Evolutionary conservation across 768 basidiomycete species (phyloP), one percentile per base, ranked within the genome.

Genomic region (Agaricus blazei): DNA sequence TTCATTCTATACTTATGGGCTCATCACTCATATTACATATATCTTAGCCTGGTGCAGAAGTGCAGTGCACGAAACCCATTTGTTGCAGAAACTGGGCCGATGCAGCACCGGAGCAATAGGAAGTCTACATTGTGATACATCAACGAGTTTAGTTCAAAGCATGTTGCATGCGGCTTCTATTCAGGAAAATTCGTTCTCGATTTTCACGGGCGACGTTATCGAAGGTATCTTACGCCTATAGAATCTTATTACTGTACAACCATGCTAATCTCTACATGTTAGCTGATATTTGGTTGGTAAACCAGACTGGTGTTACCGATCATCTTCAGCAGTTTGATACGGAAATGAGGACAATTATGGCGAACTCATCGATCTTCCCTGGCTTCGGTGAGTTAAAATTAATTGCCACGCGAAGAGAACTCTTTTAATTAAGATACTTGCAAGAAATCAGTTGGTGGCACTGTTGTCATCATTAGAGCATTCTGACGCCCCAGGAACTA

Each of bases 171-270:
- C 74, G 14, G 72, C 79, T 9, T 67, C 76, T 37, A 51, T 62
- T 5, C 60, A 69, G 40, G 66, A 69, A 15, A 72, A 72, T 14
- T 63, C 65, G 8, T 84, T 83, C 63, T 74, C 79, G 4, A 76
- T 87, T 34, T 85, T 85, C 60, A 87, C 84, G 2, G 85, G 84
- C 5, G 84, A 85, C 62, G 79, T 84, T 5, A 75, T 84, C 4
- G 83, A 84, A 67, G 79, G 82, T 81, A 48, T 49, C 65, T 14
- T 12, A 41, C 28, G 8, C 19, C 29, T 36, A n/a, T 26, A 19
- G 40, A 4, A 38, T 31, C 15, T 12, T 0, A 27, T 1, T 19
- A 9, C 12, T 8, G 8, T 4, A 6, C 14, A 11, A 37, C 5
- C 3, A 12, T 24, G 26, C 23, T 48, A 23, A 49, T 9, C 7